A percentile compares a stretch with the other conserved stretches of the same genome.
Evolutionary conservation across 805 yeast genomes (phyloP).

Genomic region (Suhomyces kilbournensis): DNA sequence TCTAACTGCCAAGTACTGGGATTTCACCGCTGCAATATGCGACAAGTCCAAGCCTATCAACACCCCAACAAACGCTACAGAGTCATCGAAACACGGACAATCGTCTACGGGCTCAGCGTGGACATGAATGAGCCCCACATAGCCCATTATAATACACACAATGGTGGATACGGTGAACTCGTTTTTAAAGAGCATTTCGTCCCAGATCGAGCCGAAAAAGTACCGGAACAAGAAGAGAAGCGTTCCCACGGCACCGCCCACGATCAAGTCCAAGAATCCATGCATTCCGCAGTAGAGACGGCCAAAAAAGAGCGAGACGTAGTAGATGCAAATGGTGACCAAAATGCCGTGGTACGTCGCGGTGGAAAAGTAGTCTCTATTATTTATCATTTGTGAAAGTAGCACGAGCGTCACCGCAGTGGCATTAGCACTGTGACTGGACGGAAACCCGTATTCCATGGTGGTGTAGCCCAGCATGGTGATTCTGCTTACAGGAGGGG

Average conservation of each 20-base stretch:
- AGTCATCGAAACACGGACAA: slow-evolving; percentile 95
- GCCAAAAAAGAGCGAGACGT: slow-evolving; percentile 67
- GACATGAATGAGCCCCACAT: slow-evolving; percentile 52
- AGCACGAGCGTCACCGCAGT: slow-evolving; percentile 67
- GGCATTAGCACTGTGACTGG: slow-evolving; percentile 93
- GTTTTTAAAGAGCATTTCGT: slow-evolving; percentile 37
- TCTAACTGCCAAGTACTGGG: slow-evolving; percentile 23
- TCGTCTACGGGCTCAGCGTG: slow-evolving; percentile 87
- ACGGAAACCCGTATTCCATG: slow-evolving; percentile 92
- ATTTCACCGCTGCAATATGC: slow-evolving; percentile 46
- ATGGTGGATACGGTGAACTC: slow-evolving; percentile 29
- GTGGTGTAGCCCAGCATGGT: slow-evolving; percentile 90
- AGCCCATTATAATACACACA: slow-evolving; percentile 35
- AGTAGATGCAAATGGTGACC: slow-evolving; percentile 43
- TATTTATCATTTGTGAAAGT: slow-evolving; percentile 9
- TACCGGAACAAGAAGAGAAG: slow-evolving; percentile 48
- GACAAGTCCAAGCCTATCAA: slow-evolving; percentile 71
- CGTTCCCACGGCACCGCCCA: slow-evolving; percentile 67
- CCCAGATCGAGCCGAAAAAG: slow-evolving; percentile 42
- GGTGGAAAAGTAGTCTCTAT: slow-evolving; percentile 11
- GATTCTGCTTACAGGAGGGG: slow-evolving; percentile 88
- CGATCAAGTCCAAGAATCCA: slow-evolving; percentile 72
- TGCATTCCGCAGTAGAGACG: slow-evolving; percentile 97
- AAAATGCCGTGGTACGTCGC: slow-evolving; percentile 13
- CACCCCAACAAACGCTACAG: slow-evolving; percentile 90